Percentiles rank a stretch among this genome's conserved stretches.
phyloP scores from a whole-genome alignment of 192 early-diverging fungal species.

The Rhizophlyctis rosea region DNA sequence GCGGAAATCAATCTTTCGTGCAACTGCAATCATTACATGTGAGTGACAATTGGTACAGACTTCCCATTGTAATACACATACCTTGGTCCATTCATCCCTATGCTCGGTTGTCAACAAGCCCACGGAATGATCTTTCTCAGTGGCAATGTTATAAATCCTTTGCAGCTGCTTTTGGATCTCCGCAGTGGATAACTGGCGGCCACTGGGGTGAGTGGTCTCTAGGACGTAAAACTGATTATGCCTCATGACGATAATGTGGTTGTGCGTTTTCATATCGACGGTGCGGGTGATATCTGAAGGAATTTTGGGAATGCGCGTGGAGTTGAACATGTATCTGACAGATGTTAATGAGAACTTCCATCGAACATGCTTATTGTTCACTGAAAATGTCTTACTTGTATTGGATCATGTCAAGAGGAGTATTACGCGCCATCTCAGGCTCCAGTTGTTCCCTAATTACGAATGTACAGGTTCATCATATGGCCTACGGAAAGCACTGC shows the following conservation, averaged over 20 bases:
- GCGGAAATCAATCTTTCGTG: no score
- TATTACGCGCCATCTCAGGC: constrained; percentile 76
- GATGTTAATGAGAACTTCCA: no score
- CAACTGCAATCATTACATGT: no score
- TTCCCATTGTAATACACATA: constrained; percentile 64
- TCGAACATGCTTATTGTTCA: no score
- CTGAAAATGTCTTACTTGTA: constrained; percentile 90
- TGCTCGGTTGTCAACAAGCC: constrained; percentile 91
- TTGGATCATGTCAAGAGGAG: constrained; percentile 82
- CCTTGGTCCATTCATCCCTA: constrained; percentile 90
- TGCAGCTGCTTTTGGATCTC: constrained; percentile 81
- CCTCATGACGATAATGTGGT: constrained; percentile 82
- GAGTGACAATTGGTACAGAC: no score
- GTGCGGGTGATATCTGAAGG: constrained; percentile 77
- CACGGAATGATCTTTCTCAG: constrained; percentile 64
- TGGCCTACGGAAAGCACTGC: no score
- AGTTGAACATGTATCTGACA: constrained; percentile 99
- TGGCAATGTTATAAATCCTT: constrained; percentile 66
- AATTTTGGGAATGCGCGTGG: constrained; percentile 83
- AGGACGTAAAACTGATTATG: constrained; percentile 89
- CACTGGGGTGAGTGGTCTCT: constrained; percentile 65
- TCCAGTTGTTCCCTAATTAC: constrained; percentile 67
- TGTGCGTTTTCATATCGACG: constrained; percentile 70
- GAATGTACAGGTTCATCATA: constrained; percentile 16
- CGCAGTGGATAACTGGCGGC: constrained; percentile 73